A percentile compares a stretch with the other conserved stretches of the same genome.
Conservation (phyloP, 2,329 filamentous ascomycete species). For the Colletotrichum melonis region DNA sequence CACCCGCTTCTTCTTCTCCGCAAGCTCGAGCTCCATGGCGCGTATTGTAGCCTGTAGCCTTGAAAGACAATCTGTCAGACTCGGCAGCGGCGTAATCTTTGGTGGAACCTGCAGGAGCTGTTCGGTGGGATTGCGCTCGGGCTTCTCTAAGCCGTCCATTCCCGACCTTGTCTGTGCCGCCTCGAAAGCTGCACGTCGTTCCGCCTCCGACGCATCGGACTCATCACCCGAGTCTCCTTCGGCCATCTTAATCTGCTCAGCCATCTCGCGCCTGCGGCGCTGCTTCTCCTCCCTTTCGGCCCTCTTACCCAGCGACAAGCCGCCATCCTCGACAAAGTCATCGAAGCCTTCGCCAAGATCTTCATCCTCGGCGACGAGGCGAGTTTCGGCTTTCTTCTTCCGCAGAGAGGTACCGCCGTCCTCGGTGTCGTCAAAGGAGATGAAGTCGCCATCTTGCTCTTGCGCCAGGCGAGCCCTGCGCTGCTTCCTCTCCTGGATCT, state of each 20-base stretch:
- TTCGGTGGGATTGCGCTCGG: slow-evolving; percentile 51
- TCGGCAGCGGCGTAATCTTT: slow-evolving; percentile 82
- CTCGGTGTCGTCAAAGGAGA: slow-evolving; percentile 72
- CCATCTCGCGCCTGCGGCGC: slow-evolving; percentile 81
- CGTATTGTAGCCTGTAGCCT: slow-evolving; percentile 71
- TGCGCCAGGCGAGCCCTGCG: slow-evolving; percentile 84
- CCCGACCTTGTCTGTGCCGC: slow-evolving; percentile 86
- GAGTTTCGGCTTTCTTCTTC: slow-evolving; percentile 68
- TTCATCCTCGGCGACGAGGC: slow-evolving; percentile 87
- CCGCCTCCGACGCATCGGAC: slow-evolving; percentile 76
- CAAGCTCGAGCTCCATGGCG: slow-evolving; percentile 72
- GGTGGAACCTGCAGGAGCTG: slow-evolving; percentile 70
- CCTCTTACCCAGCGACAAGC: slow-evolving; percentile 80
- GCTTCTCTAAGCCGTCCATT: slow-evolving; percentile 77
- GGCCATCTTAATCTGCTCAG: slow-evolving; percentile 82
- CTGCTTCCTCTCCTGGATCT: slow-evolving; percentile 54
- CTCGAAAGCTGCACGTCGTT: slow-evolving; percentile 85
- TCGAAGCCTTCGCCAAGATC: slow-evolving; percentile 95
- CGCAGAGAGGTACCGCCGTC: slow-evolving; percentile 45
- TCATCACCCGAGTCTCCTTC: slow-evolving; percentile 74
- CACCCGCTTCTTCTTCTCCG: slow-evolving; percentile 70
- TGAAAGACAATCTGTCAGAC: slow-evolving; percentile 74
- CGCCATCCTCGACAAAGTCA: slow-evolving; percentile 87
- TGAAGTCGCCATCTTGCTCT: slow-evolving; percentile 68
- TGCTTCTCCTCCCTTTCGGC: slow-evolving; percentile 79